Evolutionary conservation across 1,284 basidiomycete species (phyloP), one percentile per base, ranked within the genome.

Genomic region (Irpex sp.): DNA sequence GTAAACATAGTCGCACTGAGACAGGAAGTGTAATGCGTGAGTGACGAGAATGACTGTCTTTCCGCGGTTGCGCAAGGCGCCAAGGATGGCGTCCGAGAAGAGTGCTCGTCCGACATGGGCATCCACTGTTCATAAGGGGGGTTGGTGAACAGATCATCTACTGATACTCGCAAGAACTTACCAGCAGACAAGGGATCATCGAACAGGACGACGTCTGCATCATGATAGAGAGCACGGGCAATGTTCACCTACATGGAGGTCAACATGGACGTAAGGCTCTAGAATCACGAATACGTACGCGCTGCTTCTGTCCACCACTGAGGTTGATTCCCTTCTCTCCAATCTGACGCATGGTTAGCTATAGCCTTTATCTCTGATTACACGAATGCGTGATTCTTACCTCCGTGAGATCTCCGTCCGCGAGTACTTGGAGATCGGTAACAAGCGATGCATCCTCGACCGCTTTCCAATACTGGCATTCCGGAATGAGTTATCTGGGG

Each of bases 181-280:
- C 85, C 85, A 13, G 90, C 91, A 58, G 88, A 91, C 4, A 92
- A 79, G 2, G 89, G 89, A 71, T 93, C 90, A 70, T 93, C 91
- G 63, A 93, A 80, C 17, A 91, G 80, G 17, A 89, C 76, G 38
- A 92, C 77, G 63, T 92, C 89, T 4, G 90, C 87, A 64, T 89
- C 77, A 71, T 80, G 87, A 73, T 93, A 93, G 1, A 92, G 75
- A 0, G 89, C 88, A 58, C 91, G 77, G 3, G 89, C 89, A 57
- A 92, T 89, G 71, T 90, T 90, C 63, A 91, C 81, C 76, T 87
- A 69, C 19, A 26, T 11, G 0, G 15, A 26, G 13, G 34, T 6
- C 11, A 31, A 36, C 7, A 6, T 19, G 9, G 31, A 58, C 17
- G 19, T 8, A 38, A 17, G 1, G 60, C 17, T 34, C 13, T 4